phyloP scores from a whole-genome alignment of 208 protist species.

The Trypanosoma congolense region DNA sequence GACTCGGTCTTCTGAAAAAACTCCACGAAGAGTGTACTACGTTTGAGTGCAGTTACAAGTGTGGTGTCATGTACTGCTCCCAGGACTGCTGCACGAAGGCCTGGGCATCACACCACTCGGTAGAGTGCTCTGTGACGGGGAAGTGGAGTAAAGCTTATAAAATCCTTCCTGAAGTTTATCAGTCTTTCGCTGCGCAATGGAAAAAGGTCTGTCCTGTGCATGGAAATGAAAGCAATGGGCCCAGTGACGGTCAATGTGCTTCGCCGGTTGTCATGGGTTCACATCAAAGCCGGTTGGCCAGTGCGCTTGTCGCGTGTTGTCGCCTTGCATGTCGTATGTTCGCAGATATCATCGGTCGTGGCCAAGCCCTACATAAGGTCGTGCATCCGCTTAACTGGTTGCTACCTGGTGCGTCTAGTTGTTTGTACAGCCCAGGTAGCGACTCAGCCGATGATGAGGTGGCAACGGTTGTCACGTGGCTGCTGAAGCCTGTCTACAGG shows the following conservation, averaged over 20 bases:
- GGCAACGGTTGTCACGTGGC: slow-evolving; percentile 5
- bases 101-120: slow-evolving; percentile 71
- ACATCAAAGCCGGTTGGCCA: slow-evolving; percentile 14
- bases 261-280: background rate
- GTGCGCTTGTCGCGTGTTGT: slow-evolving; percentile 36
- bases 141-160: slow-evolving; percentile 47
- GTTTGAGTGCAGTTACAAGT: slow-evolving; percentile 54
- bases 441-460: background rate
- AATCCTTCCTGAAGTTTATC: slow-evolving; percentile 4
- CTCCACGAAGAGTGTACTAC: slow-evolving; percentile 26
- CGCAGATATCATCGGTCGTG: slow-evolving; percentile 45
- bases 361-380: slow-evolving; percentile 37
- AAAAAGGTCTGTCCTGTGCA: background rate
- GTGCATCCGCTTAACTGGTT: slow-evolving; percentile 64
- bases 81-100: slow-evolving; percentile 60
- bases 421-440: background rate
- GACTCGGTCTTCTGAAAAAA: slow-evolving; percentile 28
- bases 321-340: slow-evolving; percentile 73
- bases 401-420: slow-evolving; percentile 12
- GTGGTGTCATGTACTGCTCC: slow-evolving; percentile 60
- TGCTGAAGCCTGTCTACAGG: slow-evolving; percentile 18
- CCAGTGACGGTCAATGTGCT: background rate
- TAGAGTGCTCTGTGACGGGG: slow-evolving; percentile 58
- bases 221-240: background rate
- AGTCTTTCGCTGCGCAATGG: slow-evolving; percentile 5